phyloP scores from a whole-genome alignment of 148 eudicot species.

The Bassia scoparia region DNA sequence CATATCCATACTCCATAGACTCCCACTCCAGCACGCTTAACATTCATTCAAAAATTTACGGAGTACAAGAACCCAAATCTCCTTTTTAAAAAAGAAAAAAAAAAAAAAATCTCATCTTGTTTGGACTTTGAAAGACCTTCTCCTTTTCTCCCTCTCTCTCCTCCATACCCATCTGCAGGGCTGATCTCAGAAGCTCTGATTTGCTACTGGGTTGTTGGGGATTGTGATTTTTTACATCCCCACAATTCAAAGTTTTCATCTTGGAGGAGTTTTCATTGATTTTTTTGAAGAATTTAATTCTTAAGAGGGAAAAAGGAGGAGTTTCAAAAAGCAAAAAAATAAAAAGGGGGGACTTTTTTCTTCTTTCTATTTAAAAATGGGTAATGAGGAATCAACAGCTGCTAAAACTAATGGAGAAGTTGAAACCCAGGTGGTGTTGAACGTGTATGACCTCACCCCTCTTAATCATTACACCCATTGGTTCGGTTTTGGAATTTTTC shows the following conservation, averaged over 20 bases:
- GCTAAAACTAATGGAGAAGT: constrained; percentile 24
- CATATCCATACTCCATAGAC: too few relatives aligned
- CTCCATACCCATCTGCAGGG: not conserved
- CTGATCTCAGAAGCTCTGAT: constrained; percentile 11
- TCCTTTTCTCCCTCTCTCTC: not conserved
- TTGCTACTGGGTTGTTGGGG: constrained; percentile 14
- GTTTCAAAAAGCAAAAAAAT: not conserved
- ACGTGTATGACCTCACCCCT: constrained; percentile 75
- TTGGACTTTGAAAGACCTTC: not conserved
- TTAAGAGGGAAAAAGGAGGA: not conserved
- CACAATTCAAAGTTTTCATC: not conserved
- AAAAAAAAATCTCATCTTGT: not conserved
- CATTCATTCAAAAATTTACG: too few relatives aligned
- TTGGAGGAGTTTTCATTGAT: not conserved
- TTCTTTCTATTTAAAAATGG: constrained; percentile 23
- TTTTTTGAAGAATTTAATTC: not conserved
- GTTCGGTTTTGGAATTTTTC: constrained; percentile 81
- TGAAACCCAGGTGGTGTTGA: constrained; percentile 55
- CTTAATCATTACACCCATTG: constrained; percentile 61
- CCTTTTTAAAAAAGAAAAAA: too few relatives aligned
- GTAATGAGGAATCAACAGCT: constrained; percentile 25
- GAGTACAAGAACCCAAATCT: too few relatives aligned
- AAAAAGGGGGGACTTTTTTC: not conserved
- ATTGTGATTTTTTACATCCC: not conserved
- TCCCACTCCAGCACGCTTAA: too few relatives aligned